Evolutionary conservation across 192 early-diverging fungal species (phyloP), one percentile per base, ranked within the genome.

Genomic region (Coemansia sp.): DNA sequence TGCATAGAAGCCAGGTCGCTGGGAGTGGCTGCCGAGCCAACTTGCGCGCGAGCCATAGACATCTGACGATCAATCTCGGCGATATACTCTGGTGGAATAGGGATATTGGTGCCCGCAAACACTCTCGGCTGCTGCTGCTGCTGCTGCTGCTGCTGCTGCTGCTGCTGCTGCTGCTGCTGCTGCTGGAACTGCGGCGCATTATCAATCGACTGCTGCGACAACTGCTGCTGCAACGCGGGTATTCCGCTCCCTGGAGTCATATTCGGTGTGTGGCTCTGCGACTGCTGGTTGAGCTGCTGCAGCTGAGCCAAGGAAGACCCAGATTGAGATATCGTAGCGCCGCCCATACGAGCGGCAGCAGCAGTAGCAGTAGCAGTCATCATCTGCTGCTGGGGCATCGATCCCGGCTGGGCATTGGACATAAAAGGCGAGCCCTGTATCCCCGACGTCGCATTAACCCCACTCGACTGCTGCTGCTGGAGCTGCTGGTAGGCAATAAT

Each of bases 41-140:
- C 16, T 45, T 72, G 76, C 0, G 50, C 26, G 28, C 70, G 66
- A 36, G 59, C 62, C 24, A 39, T 5, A 6, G 50, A 50, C 42
- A 78, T 14, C 31, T 73, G 62, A 1, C 70, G 62, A 11, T 78
- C 76, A 10, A 78, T 20, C 13, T 78, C 76, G 5, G 59, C 55
- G 5, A 60, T 63, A 7, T 63, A 16, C 23, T 73, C 76, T 2
- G 51, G 36, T 13, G 70, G 76, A 40, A 73, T 78, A 4, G 70
- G 66, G 1, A 78, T 42, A 26, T 35, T 40, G 0, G 70, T 73
- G 16, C 65, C 72, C 26, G 45, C 18, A 60, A 71, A 68, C 58
- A 68, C 65, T 5, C 70, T 72, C 59, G 63, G 76, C 59, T 65
- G 67, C 16, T 48, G 62, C 18, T 38, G 51, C 38, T 43, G 69